These are phyloP conservation scores for Collybiopsis confluens DNA, from an alignment of 768 basidiomycete genomes.

Conservation along the genomic window DNA sequence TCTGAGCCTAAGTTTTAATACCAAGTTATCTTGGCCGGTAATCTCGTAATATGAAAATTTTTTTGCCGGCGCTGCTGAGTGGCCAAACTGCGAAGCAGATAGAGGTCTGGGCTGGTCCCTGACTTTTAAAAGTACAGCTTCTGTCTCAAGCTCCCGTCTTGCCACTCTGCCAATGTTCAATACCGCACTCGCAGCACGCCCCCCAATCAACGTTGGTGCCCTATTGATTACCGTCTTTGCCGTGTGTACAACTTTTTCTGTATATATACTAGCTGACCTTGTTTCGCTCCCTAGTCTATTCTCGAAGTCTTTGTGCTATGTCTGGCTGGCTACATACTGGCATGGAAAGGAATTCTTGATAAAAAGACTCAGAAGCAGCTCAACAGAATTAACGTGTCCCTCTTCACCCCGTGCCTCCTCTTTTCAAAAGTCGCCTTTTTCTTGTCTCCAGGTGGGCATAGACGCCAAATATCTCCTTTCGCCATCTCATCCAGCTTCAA, in stretches of 20 bases:
- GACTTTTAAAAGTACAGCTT: no score
- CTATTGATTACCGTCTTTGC: constrained; percentile 3
- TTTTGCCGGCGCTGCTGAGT: no score
- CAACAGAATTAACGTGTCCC: constrained; percentile 78
- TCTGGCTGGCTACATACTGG: constrained; percentile 78
- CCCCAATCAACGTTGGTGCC: background rate
- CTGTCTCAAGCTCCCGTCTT: no score
- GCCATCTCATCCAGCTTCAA: background rate
- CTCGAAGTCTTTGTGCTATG: constrained; percentile 86
- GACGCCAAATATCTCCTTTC: background rate
- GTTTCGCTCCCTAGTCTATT: constrained; percentile 61
- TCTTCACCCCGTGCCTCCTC: constrained; percentile 84
- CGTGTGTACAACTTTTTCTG: background rate
- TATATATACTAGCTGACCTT: constrained; percentile 9
- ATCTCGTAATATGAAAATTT: no score
- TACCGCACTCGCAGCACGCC: background rate
- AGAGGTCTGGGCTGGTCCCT: no score
- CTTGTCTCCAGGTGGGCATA: constrained; percentile 61
- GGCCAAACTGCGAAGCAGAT: no score
- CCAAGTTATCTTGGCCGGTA: no score
- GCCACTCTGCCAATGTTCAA: background rate
- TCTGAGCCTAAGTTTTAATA: no score
- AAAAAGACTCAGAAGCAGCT: constrained; percentile 87
- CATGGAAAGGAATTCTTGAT: constrained; percentile 76
- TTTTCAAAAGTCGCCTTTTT: constrained; percentile 97